These are phyloP conservation scores for Backusella luteola DNA, from an alignment of 192 early-diverging fungal genomes.

Conservation along the genomic window DNA sequence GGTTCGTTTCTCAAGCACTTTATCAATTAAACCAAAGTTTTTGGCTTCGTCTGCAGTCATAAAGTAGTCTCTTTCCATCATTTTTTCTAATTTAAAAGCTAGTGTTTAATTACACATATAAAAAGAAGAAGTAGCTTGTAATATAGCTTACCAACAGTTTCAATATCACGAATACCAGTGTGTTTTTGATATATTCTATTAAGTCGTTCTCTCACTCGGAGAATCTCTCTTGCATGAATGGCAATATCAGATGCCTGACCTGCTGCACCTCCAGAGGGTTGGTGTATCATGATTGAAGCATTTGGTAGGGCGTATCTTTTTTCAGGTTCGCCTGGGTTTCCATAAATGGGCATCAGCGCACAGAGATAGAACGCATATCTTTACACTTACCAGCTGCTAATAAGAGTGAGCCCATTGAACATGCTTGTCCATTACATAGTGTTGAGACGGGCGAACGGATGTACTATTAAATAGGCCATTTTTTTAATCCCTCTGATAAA, in stretches of 20 bases:
- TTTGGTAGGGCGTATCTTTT: conserved; percentile 87
- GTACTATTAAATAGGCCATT: conserved; percentile 57
- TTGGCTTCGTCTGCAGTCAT: conserved; percentile 89
- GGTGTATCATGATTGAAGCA: conserved; percentile 95
- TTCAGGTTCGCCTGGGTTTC: conserved; percentile 65
- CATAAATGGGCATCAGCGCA: neutral
- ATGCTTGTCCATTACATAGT: conserved; percentile 95
- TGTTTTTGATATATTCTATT: conserved; percentile 89
- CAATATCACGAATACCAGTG: conserved; percentile 74
- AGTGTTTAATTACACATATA: too few relatives aligned
- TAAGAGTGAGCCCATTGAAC: conserved; percentile 96
- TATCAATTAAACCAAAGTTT: conserved; percentile 91
- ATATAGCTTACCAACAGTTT: conserved; percentile 65
- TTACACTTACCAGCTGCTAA: conserved; percentile 67
- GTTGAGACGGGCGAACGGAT: conserved; percentile 92
- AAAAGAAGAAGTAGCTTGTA: neutral
- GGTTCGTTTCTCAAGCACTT: conserved; percentile 72
- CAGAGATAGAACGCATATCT: neutral
- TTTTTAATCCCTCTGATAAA: neutral
- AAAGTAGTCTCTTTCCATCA: conserved; percentile 94
- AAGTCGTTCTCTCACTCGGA: conserved; percentile 77
- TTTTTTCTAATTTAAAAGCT: conserved; percentile 56
- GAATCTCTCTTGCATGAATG: conserved; percentile 94
- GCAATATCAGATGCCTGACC: conserved; percentile 97
- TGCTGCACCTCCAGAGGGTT: conserved; percentile 92